phyloP scores from a whole-genome alignment of 495 filamentous ascomycete genomes.

The Penicillium ucsense region DNA sequence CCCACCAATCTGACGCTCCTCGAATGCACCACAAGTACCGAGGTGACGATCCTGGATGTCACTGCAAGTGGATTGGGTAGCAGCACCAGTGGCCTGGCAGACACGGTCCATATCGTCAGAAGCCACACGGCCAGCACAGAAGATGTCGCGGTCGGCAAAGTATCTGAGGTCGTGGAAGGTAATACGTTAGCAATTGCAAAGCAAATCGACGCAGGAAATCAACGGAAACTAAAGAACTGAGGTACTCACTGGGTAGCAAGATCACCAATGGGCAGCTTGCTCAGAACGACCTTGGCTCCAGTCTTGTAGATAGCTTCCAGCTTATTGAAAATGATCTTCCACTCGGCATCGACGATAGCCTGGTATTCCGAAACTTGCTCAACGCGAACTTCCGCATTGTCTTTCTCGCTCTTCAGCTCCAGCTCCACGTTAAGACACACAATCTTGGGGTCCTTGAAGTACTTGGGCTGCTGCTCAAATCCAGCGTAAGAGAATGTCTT shows the following conservation, averaged over 20 bases:
- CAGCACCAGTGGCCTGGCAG: slow-evolving; percentile 85
- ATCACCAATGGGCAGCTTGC: slow-evolving; percentile 95
- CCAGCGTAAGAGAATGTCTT: slow-evolving; percentile 99
- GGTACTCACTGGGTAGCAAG: slow-evolving; percentile 78
- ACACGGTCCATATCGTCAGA: slow-evolving; percentile 94
- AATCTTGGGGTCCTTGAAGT: slow-evolving; percentile 85
- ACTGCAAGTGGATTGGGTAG: slow-evolving; percentile 90
- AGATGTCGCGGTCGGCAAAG: slow-evolving; percentile 96
- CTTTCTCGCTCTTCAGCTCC: slow-evolving; percentile 96
- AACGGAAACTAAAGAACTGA: neutral
- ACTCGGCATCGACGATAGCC: slow-evolving; percentile 97
- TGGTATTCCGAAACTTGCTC: slow-evolving; percentile 99
- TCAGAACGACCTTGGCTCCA: slow-evolving; percentile 91
- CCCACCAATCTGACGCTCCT: slow-evolving; percentile 93
- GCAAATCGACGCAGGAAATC: neutral
- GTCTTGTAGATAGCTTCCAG: slow-evolving; percentile 87
- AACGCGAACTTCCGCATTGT: slow-evolving; percentile 95
- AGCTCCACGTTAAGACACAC: slow-evolving; percentile 96
- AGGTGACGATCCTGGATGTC: slow-evolving; percentile 86
- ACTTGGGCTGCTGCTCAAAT: slow-evolving; percentile 98
- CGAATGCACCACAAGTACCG: slow-evolving; percentile 82
- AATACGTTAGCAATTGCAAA: neutral
- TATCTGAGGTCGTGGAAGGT: slow-evolving; percentile 36
- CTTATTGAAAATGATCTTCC: slow-evolving; percentile 99
- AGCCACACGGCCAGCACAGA: slow-evolving; percentile 91